Base-by-base conservation (phyloP, 306 rosid species). In the Cicer bijugum region DNA sequence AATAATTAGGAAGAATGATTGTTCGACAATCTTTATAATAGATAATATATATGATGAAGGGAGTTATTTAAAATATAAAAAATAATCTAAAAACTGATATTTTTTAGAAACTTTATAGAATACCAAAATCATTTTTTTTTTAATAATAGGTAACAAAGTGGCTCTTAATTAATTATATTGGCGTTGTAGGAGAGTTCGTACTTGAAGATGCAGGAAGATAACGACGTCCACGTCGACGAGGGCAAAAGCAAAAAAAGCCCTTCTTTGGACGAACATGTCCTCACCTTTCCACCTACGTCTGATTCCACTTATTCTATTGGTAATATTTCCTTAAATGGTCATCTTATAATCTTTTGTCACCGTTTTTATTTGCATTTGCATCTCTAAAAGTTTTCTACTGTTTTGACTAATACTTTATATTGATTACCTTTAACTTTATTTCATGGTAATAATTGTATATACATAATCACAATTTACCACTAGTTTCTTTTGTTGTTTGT, bases 201-300 rank as follows among this genome's bases (percentile, higher is more conserved):
- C 91, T 75, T 83, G 83, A 59, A 63, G 51, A 33, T 44, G 74
- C 69, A 58, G 74, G 74, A 70, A 46, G 75, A 75, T 12, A 79
- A 53, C 6, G 20, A 69, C 38, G 62, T 50, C 50, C 80, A 74
- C 51, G 74, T 51, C 66, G 66, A 76, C 8, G 40, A 77, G 16
- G 71, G 23, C 16, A 69, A 50, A 60, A 51, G 37, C 68, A 55
- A 63, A 59, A 80, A 68, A 62, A 88, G 43, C 66, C 80, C 78
- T 61, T 75, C 76, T 81, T 78, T 83, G 83, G 85, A 83, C 82
- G 78, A 80, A 84, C 89, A 80, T 73, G 75, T 64, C 23, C 82
- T 73, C 85, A 75, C 68, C 45, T 38, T 84, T 23, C 72, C 80
- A 69, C 46, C 89, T 40, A 20, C 74, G 9, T 11, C 82, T 75